Percentiles rank a stretch among this genome's conserved stretches.
phyloP scores from a whole-genome alignment of 192 early-diverging fungal genomes.

The Gaertneriomyces sp. region DNA sequence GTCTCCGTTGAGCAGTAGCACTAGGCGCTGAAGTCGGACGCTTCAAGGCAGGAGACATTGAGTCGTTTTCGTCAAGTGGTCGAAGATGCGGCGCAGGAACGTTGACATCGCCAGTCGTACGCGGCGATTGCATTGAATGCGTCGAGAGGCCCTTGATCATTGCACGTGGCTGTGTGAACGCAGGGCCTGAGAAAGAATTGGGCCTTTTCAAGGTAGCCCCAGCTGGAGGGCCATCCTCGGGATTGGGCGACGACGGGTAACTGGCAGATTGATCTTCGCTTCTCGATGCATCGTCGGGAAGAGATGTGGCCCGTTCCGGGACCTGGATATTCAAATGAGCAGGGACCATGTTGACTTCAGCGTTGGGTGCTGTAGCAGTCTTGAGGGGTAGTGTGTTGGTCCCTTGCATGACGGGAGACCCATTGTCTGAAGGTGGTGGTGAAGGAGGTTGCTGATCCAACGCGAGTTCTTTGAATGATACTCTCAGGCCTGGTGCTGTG shows the following conservation, averaged over 20 bases:
- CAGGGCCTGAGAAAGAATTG: constrained; percentile 22
- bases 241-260: background rate
- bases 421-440: background rate
- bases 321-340: background rate
- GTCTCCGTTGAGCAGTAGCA: constrained; percentile 7
- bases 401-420: background rate
- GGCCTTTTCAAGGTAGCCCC: constrained; percentile 13
- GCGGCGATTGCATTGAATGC: constrained; percentile 20
- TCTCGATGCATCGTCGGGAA: background rate
- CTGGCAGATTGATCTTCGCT: constrained; percentile 8
- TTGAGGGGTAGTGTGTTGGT: background rate
- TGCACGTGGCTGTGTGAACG: constrained; percentile 5
- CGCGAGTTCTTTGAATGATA: constrained; percentile 22
- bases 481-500: constrained; percentile 5
- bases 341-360: background rate
- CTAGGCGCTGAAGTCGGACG: constrained; percentile 1
- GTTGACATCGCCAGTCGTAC: constrained; percentile 1
- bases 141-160: constrained; percentile 8
- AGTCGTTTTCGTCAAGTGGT: constrained; percentile 23
- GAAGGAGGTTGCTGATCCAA: background rate
- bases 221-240: background rate
- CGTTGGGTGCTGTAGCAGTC: background rate
- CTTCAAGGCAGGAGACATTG: constrained; percentile 9
- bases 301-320: background rate
- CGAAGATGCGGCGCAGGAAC: constrained; percentile 9